Conservation (phyloP, 768 basidiomycete genomes). For the Kwoniella pini region DNA sequence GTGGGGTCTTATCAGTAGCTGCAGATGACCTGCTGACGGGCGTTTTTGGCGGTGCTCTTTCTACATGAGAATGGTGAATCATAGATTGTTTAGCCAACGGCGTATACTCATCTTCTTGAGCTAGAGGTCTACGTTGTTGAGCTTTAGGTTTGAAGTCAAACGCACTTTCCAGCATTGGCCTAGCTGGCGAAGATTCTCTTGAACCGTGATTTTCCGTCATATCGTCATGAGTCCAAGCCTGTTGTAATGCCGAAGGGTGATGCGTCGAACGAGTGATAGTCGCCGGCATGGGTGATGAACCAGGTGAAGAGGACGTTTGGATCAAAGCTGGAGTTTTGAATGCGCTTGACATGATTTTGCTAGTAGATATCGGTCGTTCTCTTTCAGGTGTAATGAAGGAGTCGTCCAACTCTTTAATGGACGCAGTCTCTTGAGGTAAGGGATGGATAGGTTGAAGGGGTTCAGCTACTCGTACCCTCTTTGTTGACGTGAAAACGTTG, state of each 20-base stretch:
- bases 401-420: conserved; percentile 27
- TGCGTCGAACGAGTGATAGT: conserved; percentile 40
- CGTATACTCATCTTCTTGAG: conserved; percentile 28
- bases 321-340: conserved; percentile 49
- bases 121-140: neutral
- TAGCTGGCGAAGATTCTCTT: conserved; percentile 16
- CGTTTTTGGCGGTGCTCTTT: conserved; percentile 39
- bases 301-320: conserved; percentile 43
- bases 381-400: conserved; percentile 44
- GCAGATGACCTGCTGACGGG: conserved; percentile 41
- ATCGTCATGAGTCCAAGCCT: conserved; percentile 46
- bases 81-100: conserved; percentile 1
- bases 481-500: conserved; percentile 34
- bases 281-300: conserved; percentile 48
- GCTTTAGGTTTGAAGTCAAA: conserved; percentile 44
- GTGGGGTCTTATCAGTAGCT: conserved; percentile 27
- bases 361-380: conserved; percentile 24
- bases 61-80: conserved; percentile 9
- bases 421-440: conserved; percentile 24
- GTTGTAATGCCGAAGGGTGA: conserved; percentile 35
- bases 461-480: conserved; percentile 40
- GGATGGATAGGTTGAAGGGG: conserved; percentile 34
- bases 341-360: conserved; percentile 28
- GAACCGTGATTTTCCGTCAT: conserved; percentile 13
- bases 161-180: conserved; percentile 32